Base-by-base conservation (phyloP, 306 rosid genomes). In the Erythrophleum fordii region DNA sequence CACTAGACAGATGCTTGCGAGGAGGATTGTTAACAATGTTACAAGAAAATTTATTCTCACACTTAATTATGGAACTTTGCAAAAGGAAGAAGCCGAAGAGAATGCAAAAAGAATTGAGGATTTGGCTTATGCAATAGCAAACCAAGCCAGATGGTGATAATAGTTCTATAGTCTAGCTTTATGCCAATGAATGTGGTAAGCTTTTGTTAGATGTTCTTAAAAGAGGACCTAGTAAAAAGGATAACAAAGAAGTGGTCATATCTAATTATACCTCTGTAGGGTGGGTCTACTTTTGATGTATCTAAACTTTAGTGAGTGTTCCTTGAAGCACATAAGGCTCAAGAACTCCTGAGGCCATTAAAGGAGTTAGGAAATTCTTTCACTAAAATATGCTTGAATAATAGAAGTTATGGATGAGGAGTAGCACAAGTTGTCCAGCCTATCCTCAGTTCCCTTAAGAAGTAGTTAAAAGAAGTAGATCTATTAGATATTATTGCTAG, bases 61-160 rank as follows among this genome's bases (percentile, higher is more conserved):
- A 4, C 90, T 1, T 76, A 91, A 92, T 84, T 91, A 91, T 85
- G 95, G 90, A 53, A 76, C 72, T 31, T 4, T 31, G 34, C 34
- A 31, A 31, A 31, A 4, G 34, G 93, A 88, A 85, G 95, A 91
- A 80, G 97, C 97, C 48, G 91, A 88, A 69, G 87, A 87, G 34
- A 90, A 88, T 87, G 95, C 98, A 9, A 86, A 86, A 76, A 82
- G 76, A 73, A 91, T 92, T 77, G 98, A 94, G 62, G 92, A 91
- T 39, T 69, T 48, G 23, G 97, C 98, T 86, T 94, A 91, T 86
- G 77, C 70, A 45, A 77, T 93, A 8, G 97, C 98, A 66, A 86
- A 86, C 52, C 73, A 80, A 89, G 86, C 97, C 97, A 4, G 97
- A 94, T 78, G 97, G 98, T 53, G 98, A 94, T 80, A 97, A 97